A percentile compares a stretch with the other conserved stretches of the same genome.
phyloP scores from a whole-genome alignment of 148 eudicot species.

The Amaranthus hypochondriacus region DNA sequence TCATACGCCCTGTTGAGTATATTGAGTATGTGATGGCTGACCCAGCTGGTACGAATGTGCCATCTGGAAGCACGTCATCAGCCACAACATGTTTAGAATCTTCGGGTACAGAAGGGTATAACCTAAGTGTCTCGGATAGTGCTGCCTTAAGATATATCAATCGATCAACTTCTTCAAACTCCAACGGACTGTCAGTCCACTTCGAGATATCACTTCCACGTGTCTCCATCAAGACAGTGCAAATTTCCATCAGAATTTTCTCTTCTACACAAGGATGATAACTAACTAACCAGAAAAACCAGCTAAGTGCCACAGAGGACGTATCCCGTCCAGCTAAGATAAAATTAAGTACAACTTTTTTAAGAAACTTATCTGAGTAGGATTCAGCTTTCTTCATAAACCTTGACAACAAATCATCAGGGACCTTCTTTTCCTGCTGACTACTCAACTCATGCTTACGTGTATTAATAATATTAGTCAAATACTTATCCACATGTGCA shows the following conservation, averaged over 20 bases:
- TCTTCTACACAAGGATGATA: slow-evolving; percentile 53
- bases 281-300: slow-evolving; percentile 81
- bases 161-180: slow-evolving; percentile 72
- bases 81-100: slow-evolving; percentile 70
- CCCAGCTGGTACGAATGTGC: slow-evolving; percentile 77
- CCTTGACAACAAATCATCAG: slow-evolving; percentile 63
- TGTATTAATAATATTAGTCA: slow-evolving; percentile 50
- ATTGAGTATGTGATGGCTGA: slow-evolving; percentile 79
- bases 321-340: slow-evolving; percentile 98
- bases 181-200: slow-evolving; percentile 68
- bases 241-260: slow-evolving; percentile 54
- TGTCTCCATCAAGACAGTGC: slow-evolving; percentile 58
- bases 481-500: slow-evolving; percentile 60
- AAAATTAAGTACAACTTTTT: slow-evolving; percentile 73
- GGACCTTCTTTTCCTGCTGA: slow-evolving; percentile 31
- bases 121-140: slow-evolving; percentile 72
- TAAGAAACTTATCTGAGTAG: slow-evolving; percentile 62
- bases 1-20: slow-evolving; percentile 73
- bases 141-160: slow-evolving; percentile 71
- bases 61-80: slow-evolving; percentile 72
- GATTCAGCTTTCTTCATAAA: slow-evolving; percentile 91
- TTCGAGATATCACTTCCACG: slow-evolving; percentile 52
- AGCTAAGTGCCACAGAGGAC: slow-evolving; percentile 90
- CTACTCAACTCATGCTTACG: slow-evolving; percentile 65
- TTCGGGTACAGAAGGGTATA: slow-evolving; percentile 84